phyloP scores from a whole-genome alignment of 441 rosid species.

The Gossypium laxum region DNA sequence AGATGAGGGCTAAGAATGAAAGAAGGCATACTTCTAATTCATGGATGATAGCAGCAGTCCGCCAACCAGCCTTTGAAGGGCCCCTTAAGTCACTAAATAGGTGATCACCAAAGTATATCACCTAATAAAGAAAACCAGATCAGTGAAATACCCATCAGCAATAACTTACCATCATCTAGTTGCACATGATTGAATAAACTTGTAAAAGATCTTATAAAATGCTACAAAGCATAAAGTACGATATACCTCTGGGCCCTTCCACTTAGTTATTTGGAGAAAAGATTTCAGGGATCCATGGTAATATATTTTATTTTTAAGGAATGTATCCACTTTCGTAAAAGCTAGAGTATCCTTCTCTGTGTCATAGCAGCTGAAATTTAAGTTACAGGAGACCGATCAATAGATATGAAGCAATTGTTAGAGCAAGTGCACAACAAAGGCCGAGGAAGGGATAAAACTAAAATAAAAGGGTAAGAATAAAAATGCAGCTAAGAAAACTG shows the following conservation, averaged over 20 bases:
- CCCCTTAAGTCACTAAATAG: slow-evolving; percentile 91
- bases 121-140: slow-evolving; percentile 32
- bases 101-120: slow-evolving; percentile 96
- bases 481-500: not conserved
- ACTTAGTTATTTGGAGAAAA: slow-evolving; percentile 81
- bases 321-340: slow-evolving; percentile 71
- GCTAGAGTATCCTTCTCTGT: slow-evolving; percentile 77
- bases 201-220: not conserved
- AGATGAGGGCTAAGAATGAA: slow-evolving; percentile 9
- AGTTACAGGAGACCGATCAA: slow-evolving; percentile 15
- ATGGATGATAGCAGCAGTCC: slow-evolving; percentile 91
- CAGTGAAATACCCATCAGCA: slow-evolving; percentile 9
- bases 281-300: slow-evolving; percentile 87
- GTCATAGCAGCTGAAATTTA: slow-evolving; percentile 63
- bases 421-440: not conserved
- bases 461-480: slow-evolving; percentile 1
- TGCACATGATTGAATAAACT: not conserved
- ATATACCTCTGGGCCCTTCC: slow-evolving; percentile 92
- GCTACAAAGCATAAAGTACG: slow-evolving; percentile 4
- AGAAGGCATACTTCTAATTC: slow-evolving; percentile 66
- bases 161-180: not conserved
- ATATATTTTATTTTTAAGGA: slow-evolving; percentile 64
- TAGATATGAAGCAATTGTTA: not conserved
- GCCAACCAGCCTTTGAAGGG: slow-evolving; percentile 97
- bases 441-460: not conserved